These are phyloP conservation scores for Mycena polygramma DNA, from an alignment of 768 basidiomycete genomes.

Conservation along the genomic window DNA sequence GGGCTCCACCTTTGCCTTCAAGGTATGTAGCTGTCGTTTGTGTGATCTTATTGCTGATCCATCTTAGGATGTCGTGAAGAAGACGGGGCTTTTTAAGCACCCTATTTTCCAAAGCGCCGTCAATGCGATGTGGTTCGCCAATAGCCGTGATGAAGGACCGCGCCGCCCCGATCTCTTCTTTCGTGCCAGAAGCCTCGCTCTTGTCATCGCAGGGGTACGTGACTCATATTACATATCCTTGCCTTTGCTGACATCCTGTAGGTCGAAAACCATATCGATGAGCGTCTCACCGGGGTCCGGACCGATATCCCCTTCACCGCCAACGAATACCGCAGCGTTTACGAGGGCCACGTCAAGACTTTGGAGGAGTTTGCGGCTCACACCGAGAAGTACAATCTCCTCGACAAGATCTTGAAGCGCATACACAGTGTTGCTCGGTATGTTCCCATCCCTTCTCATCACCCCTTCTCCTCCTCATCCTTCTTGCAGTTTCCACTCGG, in stretches of 20 bases:
- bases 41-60: not conserved
- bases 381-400: not conserved
- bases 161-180: conserved; percentile 29
- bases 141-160: conserved; percentile 40
- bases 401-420: not conserved
- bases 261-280: conserved; percentile 35
- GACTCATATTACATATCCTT: not conserved
- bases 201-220: conserved; percentile 29
- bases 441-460: not conserved
- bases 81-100: conserved; percentile 35
- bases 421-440: conserved; percentile 14
- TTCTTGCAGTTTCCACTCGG: conserved; percentile 16
- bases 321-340: conserved; percentile 29
- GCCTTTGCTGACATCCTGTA: not conserved
- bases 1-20: not conserved
- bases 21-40: not conserved
- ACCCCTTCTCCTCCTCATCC: not conserved
- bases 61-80: conserved; percentile 9
- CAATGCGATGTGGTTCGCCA: conserved; percentile 41
- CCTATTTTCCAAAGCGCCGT: conserved; percentile 38
- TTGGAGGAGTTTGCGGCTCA: not conserved
- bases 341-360: conserved; percentile 18
- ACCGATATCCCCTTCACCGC: conserved; percentile 35
- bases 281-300: conserved; percentile 31
- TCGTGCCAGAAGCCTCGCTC: conserved; percentile 15